Evolutionary conservation across 2,329 filamentous ascomycete genomes (phyloP).

Genomic region (Botrytis hyacinthi): DNA sequence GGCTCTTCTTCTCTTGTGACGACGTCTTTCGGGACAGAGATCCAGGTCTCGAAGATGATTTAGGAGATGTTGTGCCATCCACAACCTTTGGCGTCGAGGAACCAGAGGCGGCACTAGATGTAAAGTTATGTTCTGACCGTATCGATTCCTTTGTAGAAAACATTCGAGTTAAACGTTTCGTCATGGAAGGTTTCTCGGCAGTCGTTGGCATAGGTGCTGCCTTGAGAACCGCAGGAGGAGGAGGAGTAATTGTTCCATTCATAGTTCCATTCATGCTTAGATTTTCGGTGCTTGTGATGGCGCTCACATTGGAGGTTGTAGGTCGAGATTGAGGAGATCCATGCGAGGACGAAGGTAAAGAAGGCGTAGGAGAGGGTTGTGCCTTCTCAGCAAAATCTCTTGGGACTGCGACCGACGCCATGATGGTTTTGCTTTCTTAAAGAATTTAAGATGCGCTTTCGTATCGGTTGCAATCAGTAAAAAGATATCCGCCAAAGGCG

Average conservation of each 20-base stretch:
- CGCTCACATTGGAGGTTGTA: slow-evolving; percentile 29
- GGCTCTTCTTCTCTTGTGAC: slow-evolving; percentile 43
- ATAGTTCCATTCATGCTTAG: slow-evolving; percentile 33
- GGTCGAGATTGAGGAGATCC: slow-evolving; percentile 33
- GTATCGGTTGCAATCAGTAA: slow-evolving; percentile 21
- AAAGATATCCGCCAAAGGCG: slow-evolving; percentile 26
- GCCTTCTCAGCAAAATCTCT: slow-evolving; percentile 31
- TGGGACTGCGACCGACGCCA: slow-evolving; percentile 34
- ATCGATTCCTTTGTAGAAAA: slow-evolving; percentile 57
- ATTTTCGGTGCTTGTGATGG: slow-evolving; percentile 33
- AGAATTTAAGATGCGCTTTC: slow-evolving; percentile 13
- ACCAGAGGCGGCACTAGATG: slow-evolving; percentile 36
- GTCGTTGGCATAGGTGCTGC: slow-evolving; percentile 25
- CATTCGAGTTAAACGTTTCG: slow-evolving; percentile 63
- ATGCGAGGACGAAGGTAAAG: slow-evolving; percentile 32
- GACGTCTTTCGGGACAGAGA: slow-evolving; percentile 47
- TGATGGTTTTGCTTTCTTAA: slow-evolving; percentile 25
- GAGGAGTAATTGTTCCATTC: slow-evolving; percentile 37
- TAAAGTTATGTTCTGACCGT: slow-evolving; percentile 32
- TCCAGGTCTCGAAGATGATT: slow-evolving; percentile 39
- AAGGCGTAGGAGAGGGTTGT: slow-evolving; percentile 31
- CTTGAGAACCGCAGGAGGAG: slow-evolving; percentile 32
- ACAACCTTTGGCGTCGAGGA: slow-evolving; percentile 36
- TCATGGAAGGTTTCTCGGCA: slow-evolving; percentile 58
- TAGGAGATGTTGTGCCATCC: slow-evolving; percentile 27